Conservation (phyloP, 1,284 basidiomycete genomes). For the Albatrellus sp. region DNA sequence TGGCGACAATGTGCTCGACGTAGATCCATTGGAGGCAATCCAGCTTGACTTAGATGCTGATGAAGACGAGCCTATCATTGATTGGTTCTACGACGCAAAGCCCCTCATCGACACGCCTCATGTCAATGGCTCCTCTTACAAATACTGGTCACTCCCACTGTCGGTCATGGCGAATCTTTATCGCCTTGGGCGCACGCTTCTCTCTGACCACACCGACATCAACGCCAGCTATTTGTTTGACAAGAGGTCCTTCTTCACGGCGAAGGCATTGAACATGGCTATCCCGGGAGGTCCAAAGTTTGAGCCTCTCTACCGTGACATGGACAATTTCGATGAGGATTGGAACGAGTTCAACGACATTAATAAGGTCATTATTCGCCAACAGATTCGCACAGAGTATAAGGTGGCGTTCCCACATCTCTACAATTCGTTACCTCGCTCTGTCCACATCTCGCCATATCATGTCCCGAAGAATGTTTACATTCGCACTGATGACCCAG, state of each 20-base stretch:
- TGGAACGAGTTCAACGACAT: slow-evolving; percentile 99
- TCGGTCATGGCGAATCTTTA: slow-evolving; percentile 97
- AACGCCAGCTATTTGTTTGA: slow-evolving; percentile 94
- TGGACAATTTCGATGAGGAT: slow-evolving; percentile 96
- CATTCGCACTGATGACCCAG: slow-evolving; percentile 97
- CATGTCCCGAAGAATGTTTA: slow-evolving; percentile 96
- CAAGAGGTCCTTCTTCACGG: slow-evolving; percentile 96
- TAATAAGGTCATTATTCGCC: slow-evolving; percentile 98
- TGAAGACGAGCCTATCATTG: slow-evolving; percentile 89
- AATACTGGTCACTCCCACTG: slow-evolving; percentile 84
- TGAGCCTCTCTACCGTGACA: slow-evolving; percentile 88
- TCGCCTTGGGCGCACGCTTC: slow-evolving; percentile 84
- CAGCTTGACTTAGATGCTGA: slow-evolving; percentile 93
- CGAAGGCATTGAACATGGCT: slow-evolving; percentile 96
- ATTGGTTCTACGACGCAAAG: slow-evolving; percentile 99
- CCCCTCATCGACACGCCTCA: slow-evolving; percentile 81
- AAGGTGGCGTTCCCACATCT: slow-evolving; percentile 99
- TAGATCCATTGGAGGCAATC: slow-evolving; percentile 96
- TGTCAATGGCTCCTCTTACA: slow-evolving; percentile 91
- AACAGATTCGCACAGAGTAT: slow-evolving; percentile 98
- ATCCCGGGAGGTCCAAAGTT: slow-evolving; percentile 99
- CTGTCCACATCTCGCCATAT: slow-evolving; percentile 86
- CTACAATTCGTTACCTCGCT: slow-evolving; percentile 96
- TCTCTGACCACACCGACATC: slow-evolving; percentile 85
- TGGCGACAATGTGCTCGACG: slow-evolving; percentile 96